Conservation (phyloP, 371 early-diverging fungal genomes). For the Coemansia sp. region DNA sequence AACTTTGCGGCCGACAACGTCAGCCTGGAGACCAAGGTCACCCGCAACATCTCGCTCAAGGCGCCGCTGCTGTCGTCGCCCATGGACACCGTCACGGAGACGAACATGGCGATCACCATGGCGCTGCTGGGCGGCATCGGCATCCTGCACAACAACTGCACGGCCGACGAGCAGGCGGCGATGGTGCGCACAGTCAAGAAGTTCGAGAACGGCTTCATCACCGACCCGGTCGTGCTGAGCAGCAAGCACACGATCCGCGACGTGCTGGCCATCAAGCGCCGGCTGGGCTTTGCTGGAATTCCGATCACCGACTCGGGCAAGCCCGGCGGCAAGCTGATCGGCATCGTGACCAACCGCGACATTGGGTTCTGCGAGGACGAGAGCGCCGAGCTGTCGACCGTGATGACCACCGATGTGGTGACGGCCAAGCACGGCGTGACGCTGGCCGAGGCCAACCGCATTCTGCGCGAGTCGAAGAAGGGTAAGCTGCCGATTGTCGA, state of each 20-base stretch:
- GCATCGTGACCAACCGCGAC: constrained; percentile 96
- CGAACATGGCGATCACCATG: constrained; percentile 97
- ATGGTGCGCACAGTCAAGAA: constrained; percentile 98
- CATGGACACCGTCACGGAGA: constrained; percentile 98
- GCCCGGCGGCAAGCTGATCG: constrained; percentile 85
- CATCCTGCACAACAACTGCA: constrained; percentile 97
- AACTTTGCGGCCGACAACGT: constrained; percentile 85
- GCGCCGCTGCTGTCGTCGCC: constrained; percentile 93
- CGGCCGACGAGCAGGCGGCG: constrained; percentile 89
- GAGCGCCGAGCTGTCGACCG: constrained; percentile 59
- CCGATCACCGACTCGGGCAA: constrained; percentile 92
- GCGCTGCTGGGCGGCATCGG: constrained; percentile 96
- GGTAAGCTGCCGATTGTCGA: constrained; percentile 97
- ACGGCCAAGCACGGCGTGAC: constrained; percentile 85
- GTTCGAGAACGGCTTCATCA: constrained; percentile 98
- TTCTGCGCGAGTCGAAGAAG: constrained; percentile 86
- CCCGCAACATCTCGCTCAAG: constrained; percentile 83
- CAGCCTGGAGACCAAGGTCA: constrained; percentile 77
- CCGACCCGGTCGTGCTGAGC: constrained; percentile 86
- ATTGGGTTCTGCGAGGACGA: constrained; percentile 84
- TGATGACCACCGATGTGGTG: constrained; percentile 92
- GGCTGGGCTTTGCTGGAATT: constrained; percentile 93
- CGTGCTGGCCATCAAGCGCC: constrained; percentile 82
- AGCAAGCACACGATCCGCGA: constrained; percentile 84
- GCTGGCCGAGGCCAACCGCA: constrained; percentile 84